Base-by-base conservation (phyloP, 2,329 filamentous ascomycete genomes). In the Colletotrichum simmondsii region DNA sequence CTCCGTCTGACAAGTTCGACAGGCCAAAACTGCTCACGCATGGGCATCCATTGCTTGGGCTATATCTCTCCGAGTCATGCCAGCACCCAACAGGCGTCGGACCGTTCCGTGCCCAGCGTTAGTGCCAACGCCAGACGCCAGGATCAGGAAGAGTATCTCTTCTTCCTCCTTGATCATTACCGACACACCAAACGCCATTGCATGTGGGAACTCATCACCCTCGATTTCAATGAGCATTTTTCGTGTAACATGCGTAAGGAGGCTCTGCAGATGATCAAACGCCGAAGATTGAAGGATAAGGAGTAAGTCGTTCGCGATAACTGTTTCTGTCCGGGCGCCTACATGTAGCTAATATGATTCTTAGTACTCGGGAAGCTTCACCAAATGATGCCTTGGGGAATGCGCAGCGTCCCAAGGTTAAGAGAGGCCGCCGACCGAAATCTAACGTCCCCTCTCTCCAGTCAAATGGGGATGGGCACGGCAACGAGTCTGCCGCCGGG, bases 191-290 rank as follows among this genome's bases (percentile, higher is more conserved):
- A 73, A 60, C 71, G 71, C 4, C 71, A 73, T 49, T 73, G 71
- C 37, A 73, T 73, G 71, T 73, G 71, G 71, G 71, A 73, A 54
- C 60, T 73, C 8, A 73, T 73, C 54, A 73, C 71, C 2, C 66
- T 73, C 16, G 71, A 73, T 32, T 73, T 73, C 35, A 73, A 73
- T 52, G 71, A 73, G 42, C 71, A 73, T 24, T 73, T 73, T 30
- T 58, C 68, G 7, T 60, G 66, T 28, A 73, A 71, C 8, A 73
- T 73, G 71, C 71, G 71, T n/a, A 73, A 73, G 26, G 71, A 73
- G 56, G 71, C 71, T 28, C 35, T 73, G 28, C 71, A 73, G 46
- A 73, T 73, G 71, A 73, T 73, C 61, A 73, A 73, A 56, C 53
- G 71, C 16, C 68, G 71, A 42, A 54, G 71, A 4, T 73, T 73